Evolutionary conservation across 768 basidiomycete genomes (phyloP).

Genomic region (Obba rivulosa): DNA sequence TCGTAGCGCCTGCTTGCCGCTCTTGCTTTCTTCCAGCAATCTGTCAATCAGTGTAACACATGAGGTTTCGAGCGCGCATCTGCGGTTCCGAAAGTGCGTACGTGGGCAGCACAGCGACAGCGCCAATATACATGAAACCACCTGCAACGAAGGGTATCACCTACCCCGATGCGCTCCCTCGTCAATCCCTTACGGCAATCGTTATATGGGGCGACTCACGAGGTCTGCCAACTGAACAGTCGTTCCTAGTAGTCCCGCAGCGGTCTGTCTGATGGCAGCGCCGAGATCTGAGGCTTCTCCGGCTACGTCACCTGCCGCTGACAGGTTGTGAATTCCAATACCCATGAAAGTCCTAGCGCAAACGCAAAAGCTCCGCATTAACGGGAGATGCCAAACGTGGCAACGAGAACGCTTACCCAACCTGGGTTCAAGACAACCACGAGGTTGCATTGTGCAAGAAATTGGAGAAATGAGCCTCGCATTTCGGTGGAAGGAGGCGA

Average conservation of each 20-base stretch:
- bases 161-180: slow-evolving; percentile 29
- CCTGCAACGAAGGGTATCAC: slow-evolving; percentile 89
- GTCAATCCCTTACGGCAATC: background rate
- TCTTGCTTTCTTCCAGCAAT: slow-evolving; percentile 81
- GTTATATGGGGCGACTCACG: slow-evolving; percentile 39
- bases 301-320: slow-evolving; percentile 40
- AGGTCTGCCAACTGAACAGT: slow-evolving; percentile 75
- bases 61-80: background rate
- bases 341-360: slow-evolving; percentile 73
- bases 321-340: slow-evolving; percentile 75
- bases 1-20: slow-evolving; percentile 81
- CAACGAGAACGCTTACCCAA: slow-evolving; percentile 12
- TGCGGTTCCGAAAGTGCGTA: slow-evolving; percentile 34
- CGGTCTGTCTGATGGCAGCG: slow-evolving; percentile 70
- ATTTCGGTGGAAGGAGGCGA: slow-evolving; percentile 8
- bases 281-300: slow-evolving; percentile 54
- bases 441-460: slow-evolving; percentile 16
- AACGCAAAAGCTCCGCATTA: background rate
- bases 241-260: slow-evolving; percentile 77
- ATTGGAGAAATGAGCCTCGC: slow-evolving; percentile 15
- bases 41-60: slow-evolving; percentile 33
- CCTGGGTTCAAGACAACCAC: slow-evolving; percentile 4
- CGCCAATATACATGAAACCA: slow-evolving; percentile 91
- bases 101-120: slow-evolving; percentile 89
- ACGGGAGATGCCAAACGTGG: background rate